Evolutionary conservation across 1,284 basidiomycete species (phyloP), one percentile per base, ranked within the genome.

Genomic region (Kwoniella shivajii): DNA sequence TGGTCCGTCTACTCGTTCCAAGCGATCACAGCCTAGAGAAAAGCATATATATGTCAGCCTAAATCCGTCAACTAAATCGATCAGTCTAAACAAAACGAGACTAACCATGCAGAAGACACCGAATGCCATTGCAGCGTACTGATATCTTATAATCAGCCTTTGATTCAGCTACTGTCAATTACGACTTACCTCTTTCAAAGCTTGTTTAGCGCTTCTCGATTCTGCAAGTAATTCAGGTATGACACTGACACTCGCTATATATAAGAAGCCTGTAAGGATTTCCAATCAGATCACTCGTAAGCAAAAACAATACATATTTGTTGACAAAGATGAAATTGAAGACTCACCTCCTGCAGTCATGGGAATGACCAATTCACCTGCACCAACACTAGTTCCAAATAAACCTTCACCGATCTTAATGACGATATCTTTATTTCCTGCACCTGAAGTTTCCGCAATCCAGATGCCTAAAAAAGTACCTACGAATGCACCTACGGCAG

Each of bases 401-500:
- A 92, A 72, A 3, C 91, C 90, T 56, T 89, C 86, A 37, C 85
- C 69, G 11, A 66, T 57, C 29, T 63, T 58, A 36, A 72, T 46
- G 13, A 60, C 59, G 2, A 59, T 44, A 2, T 60, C 61, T 38
- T 64, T 60, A 59, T 71, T 65, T n/a, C 66, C 70, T 1, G 73
- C 78, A 36, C 78, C 76, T 27, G 79, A 80, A 37, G 74, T 77
- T 64, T 78, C 76, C 14, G 87, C 80, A 54, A 92, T 88, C 52
- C 85, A 89, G 71, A 92, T 93, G 37, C 90, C 90, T 77, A 93
- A 87, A 75, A 92, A 91, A 36, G 90, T 93, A 82, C 88, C 81
- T 72, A 92, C 89, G 76, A 92, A 92, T 33, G 90, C 90, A 52
- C 90, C 90, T 54, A 92, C 83, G 29, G 90, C 90, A 34, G 90